These are phyloP conservation scores for Diaporthe destruens DNA, from an alignment of 2,329 filamentous ascomycete genomes.

Conservation along the genomic window DNA sequence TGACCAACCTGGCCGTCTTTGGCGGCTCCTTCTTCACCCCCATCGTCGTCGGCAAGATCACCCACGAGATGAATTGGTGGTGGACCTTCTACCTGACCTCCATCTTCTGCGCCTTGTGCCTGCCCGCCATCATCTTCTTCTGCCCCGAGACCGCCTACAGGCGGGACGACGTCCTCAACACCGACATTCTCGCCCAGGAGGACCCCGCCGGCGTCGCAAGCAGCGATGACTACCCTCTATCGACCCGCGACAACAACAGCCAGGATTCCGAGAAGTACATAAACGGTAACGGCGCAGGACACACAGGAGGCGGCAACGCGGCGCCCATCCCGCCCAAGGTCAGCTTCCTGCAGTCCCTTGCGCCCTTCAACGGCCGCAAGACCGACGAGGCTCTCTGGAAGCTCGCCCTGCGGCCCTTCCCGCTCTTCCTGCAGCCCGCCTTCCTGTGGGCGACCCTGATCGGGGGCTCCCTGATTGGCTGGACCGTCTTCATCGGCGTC, in stretches of 20 bases:
- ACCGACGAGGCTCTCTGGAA: slow-evolving; percentile 80
- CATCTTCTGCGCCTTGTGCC: slow-evolving; percentile 80
- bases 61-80: slow-evolving; percentile 79
- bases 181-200: slow-evolving; percentile 68
- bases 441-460: slow-evolving; percentile 85
- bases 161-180: slow-evolving; percentile 76
- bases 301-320: neutral
- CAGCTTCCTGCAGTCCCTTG: slow-evolving; percentile 71
- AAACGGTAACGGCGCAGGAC: slow-evolving; percentile 49
- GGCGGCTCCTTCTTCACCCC: slow-evolving; percentile 77
- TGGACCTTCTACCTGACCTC: slow-evolving; percentile 92
- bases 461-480: slow-evolving; percentile 92
- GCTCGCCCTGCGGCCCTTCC: slow-evolving; percentile 79
- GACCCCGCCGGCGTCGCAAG: neutral
- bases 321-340: slow-evolving; percentile 59
- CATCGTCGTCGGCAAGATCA: slow-evolving; percentile 91
- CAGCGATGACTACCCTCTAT: slow-evolving; percentile 2
- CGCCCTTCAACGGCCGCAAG: slow-evolving; percentile 84
- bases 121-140: slow-evolving; percentile 81
- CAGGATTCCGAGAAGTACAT: slow-evolving; percentile 34
- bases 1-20: slow-evolving; percentile 72
- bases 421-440: slow-evolving; percentile 85
- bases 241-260: neutral
- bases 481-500: slow-evolving; percentile 93
- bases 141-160: slow-evolving; percentile 88